Conservation (phyloP, 192 early-diverging fungal genomes). For the Glomus cerebriforme region DNA sequence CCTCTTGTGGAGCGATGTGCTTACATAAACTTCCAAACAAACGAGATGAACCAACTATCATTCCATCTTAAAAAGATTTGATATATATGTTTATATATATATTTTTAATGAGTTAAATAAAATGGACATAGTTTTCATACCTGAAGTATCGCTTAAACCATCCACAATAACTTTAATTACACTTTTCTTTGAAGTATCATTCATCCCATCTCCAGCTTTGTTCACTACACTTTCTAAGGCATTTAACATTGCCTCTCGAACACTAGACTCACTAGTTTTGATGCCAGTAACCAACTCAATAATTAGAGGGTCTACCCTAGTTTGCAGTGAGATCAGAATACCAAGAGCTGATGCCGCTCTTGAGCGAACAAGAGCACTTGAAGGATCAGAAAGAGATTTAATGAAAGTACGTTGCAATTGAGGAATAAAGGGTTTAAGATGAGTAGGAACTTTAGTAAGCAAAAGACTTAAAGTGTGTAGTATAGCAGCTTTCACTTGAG, state of each 20-base stretch:
- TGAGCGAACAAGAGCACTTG: constrained; percentile 71
- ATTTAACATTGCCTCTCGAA: constrained; percentile 71
- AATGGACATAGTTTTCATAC: constrained; percentile 24
- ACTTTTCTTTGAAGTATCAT: constrained; percentile 58
- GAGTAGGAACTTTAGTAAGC: constrained; percentile 80
- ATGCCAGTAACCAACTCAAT: constrained; percentile 71
- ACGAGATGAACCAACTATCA: constrained; percentile 58
- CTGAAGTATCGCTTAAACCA: constrained; percentile 52
- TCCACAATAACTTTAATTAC: constrained; percentile 61
- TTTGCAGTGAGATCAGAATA: constrained; percentile 69
- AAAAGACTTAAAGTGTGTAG: constrained; percentile 79
- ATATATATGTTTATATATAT: no score
- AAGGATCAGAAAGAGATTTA: constrained; percentile 79
- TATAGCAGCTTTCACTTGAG: constrained; percentile 92
- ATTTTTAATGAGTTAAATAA: no score
- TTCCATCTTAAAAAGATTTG: constrained; percentile 45
- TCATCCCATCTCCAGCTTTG: constrained; percentile 60
- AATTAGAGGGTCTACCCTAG: constrained; percentile 78
- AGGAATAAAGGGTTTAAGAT: constrained; percentile 95
- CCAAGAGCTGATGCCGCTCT: constrained; percentile 79
- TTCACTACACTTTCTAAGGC: constrained; percentile 73
- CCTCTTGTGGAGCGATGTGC: constrained; percentile 53
- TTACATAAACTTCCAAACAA: constrained; percentile 61
- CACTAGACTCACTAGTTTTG: constrained; percentile 58
- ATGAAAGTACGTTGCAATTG: constrained; percentile 98